Base-by-base conservation (phyloP, 176 grass and related monocot genomes). In the Carex scoparia region DNA sequence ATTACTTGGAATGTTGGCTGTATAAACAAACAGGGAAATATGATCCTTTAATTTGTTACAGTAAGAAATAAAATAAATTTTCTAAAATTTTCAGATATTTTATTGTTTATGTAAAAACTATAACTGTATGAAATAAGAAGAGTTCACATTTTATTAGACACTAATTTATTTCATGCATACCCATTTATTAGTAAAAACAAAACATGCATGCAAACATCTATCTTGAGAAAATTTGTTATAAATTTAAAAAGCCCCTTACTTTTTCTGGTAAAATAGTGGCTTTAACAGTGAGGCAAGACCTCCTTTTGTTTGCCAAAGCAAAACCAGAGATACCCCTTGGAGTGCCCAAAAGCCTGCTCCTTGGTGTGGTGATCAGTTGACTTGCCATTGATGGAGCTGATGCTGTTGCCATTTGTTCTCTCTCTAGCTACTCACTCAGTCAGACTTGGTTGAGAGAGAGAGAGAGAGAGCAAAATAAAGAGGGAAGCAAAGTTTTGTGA, bases 1-100 rank as follows among this genome's bases (percentile, higher is more conserved):
- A 98, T 81, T 65, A 98, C 96, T 88, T 98, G 96, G 88, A 85
- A 98, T 1, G 83, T 97, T 5, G 88, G 35, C 94, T 97, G 94
- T 51, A 78, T 37, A 11, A 15, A 51, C 23, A 15, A 10, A 2
- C 54, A 18, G 67, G 10, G 73, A 23, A 23, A 23, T 23, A 23
- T 23, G 23, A 23, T 23, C 23, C 23, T 23, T 23, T 23, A 23
- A 23, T 23, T 23, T 23, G 44, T 46, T 9, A 46, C 7, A 7
- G 44, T 46, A 46, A 46, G 44, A 46, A 46, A 46, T 46, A 11
- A 11, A 51, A 51, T 51, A 51, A 2, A 10, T 11, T 51, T 11
- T 51, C 48, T 11, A 1, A 51, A 51, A 11, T 51, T 51, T 51
- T 65, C 23, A 6, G 48, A 80, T 33, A 19, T 55, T 65, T 78